Conservation (phyloP, 805 yeast species). For the Candida tibetensis region DNA sequence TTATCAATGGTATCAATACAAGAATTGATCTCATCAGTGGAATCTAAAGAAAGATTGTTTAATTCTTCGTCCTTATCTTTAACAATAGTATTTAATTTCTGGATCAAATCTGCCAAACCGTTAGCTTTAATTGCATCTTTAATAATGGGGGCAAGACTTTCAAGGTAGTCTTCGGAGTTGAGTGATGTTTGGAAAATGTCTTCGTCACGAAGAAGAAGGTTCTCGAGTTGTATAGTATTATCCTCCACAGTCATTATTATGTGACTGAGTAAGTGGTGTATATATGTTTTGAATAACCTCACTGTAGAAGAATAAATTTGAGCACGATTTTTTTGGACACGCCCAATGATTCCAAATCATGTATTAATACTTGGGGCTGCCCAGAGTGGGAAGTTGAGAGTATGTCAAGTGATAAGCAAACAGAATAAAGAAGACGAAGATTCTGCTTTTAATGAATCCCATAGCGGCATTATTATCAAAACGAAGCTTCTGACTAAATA, state of each 20-base stretch:
- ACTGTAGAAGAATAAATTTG: no score
- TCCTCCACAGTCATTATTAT: conserved; percentile 7
- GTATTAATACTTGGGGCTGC: conserved; percentile 47
- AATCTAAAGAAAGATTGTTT: conserved; percentile 56
- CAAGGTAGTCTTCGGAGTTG: conserved; percentile 67
- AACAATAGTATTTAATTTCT: conserved; percentile 55
- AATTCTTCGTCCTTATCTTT: conserved; percentile 60
- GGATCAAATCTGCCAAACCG: conserved; percentile 55
- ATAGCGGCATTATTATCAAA: conserved; percentile 31
- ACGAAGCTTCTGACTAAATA: conserved; percentile 29
- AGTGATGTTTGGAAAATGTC: conserved; percentile 46
- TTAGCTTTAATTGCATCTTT: conserved; percentile 57
- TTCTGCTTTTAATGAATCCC: conserved; percentile 18
- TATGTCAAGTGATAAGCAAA: conserved; percentile 13
- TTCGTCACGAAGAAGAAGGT: conserved; percentile 37
- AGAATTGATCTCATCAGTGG: conserved; percentile 52
- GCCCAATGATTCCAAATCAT: conserved; percentile 28
- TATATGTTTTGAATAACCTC: no score
- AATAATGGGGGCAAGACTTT: conserved; percentile 75
- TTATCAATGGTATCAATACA: conserved; percentile 63
- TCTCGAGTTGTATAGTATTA: conserved; percentile 33
- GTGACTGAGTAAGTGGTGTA: no score
- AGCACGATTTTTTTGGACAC: background rate
- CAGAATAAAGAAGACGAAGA: background rate
- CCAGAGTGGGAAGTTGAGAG: conserved; percentile 36